A percentile compares a stretch with the other conserved stretches of the same genome.
phyloP scores from a whole-genome alignment of 2,329 filamentous ascomycete genomes.

The Claviceps maximensis region DNA sequence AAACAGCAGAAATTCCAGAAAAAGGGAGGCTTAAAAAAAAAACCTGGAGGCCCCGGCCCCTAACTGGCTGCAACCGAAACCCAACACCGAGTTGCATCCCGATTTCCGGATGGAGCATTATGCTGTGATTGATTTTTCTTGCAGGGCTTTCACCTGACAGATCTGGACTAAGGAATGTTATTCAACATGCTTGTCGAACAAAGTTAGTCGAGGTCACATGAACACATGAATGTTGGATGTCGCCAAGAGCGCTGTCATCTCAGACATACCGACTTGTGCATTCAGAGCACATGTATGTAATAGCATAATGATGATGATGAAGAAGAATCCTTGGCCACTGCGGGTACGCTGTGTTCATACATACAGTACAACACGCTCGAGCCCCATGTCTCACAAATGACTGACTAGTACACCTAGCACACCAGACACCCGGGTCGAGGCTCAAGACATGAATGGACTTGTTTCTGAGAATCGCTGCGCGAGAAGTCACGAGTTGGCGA shows the following conservation, averaged over 20 bases:
- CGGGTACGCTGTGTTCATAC: too few relatives aligned
- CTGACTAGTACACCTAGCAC: not conserved
- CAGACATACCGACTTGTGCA: not conserved
- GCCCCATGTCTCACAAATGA: not conserved
- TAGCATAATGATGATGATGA: not conserved
- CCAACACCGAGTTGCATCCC: not conserved
- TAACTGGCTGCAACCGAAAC: not conserved
- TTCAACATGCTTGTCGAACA: not conserved
- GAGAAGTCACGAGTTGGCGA: not conserved
- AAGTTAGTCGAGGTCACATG: not conserved
- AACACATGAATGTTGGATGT: not conserved
- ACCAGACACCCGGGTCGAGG: not conserved
- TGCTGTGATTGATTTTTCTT: not conserved
- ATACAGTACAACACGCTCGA: too few relatives aligned
- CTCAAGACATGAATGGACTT: not conserved
- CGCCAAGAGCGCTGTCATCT: not conserved
- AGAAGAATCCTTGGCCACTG: not conserved
- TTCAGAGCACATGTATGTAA: not conserved
- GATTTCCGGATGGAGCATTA: not conserved
- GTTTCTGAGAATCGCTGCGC: not conserved
- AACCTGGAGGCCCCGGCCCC: not conserved
- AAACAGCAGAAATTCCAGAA: conserved; percentile 1
- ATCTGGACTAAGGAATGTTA: not conserved
- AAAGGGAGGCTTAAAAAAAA: not conserved
- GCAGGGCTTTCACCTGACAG: not conserved